Evolutionary conservation across 2,329 filamentous ascomycete species (phyloP).

Genomic region (Cordyceps javanica): DNA sequence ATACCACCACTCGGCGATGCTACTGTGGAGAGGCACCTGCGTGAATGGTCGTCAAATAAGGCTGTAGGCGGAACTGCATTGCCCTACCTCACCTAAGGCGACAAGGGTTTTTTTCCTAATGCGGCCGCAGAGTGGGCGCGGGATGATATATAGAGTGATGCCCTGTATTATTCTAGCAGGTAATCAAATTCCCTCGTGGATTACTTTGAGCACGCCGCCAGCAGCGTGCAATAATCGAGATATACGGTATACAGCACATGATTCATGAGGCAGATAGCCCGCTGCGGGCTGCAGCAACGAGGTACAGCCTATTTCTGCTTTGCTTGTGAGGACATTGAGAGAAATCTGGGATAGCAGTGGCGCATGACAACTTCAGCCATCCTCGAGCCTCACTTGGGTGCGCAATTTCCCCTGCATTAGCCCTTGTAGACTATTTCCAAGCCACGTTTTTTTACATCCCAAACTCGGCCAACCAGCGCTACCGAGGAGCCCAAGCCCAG

Average conservation of each 20-base stretch:
- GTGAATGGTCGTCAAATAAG: background rate
- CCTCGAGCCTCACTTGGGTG: background rate
- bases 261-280: too few species aligned
- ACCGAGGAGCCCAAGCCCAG: background rate
- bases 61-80: constrained; percentile 1
- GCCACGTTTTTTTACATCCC: constrained; percentile 1
- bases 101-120: background rate
- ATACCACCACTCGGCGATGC: background rate
- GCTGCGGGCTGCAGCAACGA: too few species aligned
- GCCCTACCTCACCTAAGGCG: background rate
- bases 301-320: too few species aligned
- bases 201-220: too few species aligned
- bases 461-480: too few species aligned
- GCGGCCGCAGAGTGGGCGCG: background rate
- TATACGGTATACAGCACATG: too few species aligned
- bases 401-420: constrained; percentile 11
- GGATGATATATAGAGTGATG: background rate
- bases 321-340: too few species aligned
- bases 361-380: background rate
- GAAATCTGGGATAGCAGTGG: too few species aligned
- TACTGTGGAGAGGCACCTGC: background rate
- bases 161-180: background rate
- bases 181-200: background rate
- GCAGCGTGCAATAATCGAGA: too few species aligned
- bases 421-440: constrained; percentile 5